Evolutionary conservation across 2,329 filamentous ascomycete genomes (phyloP).

Genomic region (Phialophora expanda): DNA sequence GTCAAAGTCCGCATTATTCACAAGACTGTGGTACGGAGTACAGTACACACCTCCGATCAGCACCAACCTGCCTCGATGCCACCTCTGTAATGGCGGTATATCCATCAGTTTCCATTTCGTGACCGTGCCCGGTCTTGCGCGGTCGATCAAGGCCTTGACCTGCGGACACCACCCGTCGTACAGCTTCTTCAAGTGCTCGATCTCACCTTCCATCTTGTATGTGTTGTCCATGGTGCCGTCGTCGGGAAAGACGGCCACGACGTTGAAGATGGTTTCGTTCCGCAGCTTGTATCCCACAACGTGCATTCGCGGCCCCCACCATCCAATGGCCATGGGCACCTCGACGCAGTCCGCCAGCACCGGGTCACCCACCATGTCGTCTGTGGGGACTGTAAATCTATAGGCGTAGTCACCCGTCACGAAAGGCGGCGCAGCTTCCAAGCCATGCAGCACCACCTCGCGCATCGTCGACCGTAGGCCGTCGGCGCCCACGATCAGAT

Average conservation of each 20-base stretch:
- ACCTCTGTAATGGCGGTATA: slow-evolving; percentile 2
- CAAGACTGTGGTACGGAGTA: background rate
- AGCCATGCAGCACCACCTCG: slow-evolving; percentile 6
- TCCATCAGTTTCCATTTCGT: slow-evolving; percentile 17
- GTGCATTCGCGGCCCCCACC: slow-evolving; percentile 12
- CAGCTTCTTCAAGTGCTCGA: slow-evolving; percentile 10
- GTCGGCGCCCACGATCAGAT: slow-evolving; percentile 3
- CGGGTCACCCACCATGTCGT: slow-evolving; percentile 8
- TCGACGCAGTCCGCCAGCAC: slow-evolving; percentile 11
- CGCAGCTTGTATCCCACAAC: slow-evolving; percentile 15
- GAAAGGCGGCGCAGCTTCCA: slow-evolving; percentile 11
- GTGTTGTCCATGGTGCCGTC: slow-evolving; percentile 14
- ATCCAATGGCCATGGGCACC: slow-evolving; percentile 16
- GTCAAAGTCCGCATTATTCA: background rate
- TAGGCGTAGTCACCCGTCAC: slow-evolving; percentile 11
- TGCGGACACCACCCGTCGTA: slow-evolving; percentile 9
- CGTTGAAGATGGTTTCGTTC: slow-evolving; percentile 14
- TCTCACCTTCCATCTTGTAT: slow-evolving; percentile 17
- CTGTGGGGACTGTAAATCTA: slow-evolving; percentile 7
- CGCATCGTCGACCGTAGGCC: slow-evolving; percentile 14
- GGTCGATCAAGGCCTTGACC: slow-evolving; percentile 10
- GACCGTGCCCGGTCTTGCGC: slow-evolving; percentile 11
- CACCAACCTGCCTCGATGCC: slow-evolving; percentile 12
- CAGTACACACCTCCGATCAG: slow-evolving; percentile 5
- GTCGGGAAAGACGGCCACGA: slow-evolving; percentile 6